phyloP scores from a whole-genome alignment of 768 basidiomycete genomes.

The Podaxis sp. region DNA sequence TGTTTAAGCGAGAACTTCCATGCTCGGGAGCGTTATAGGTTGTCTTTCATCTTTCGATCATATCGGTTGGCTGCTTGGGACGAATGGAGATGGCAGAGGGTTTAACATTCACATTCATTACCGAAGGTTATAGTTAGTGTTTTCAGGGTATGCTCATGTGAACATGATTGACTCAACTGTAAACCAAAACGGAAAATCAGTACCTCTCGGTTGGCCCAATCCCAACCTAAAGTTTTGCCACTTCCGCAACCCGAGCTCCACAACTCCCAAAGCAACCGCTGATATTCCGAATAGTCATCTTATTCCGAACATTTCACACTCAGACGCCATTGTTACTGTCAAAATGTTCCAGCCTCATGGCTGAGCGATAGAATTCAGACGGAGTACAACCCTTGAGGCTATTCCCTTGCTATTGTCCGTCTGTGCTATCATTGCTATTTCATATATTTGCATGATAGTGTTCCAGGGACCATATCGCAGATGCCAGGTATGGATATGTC shows the following conservation, averaged over 20 bases:
- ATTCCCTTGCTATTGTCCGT: not conserved
- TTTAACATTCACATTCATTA: not conserved
- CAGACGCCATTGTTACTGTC: conserved; percentile 3
- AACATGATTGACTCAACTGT: not conserved
- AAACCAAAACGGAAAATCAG: conserved; percentile 5
- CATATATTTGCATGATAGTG: not conserved
- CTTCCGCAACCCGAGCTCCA: conserved; percentile 1
- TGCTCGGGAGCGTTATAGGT: not conserved
- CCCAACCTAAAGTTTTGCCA: not conserved
- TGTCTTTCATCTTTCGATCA: not conserved
- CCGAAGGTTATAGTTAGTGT: not conserved
- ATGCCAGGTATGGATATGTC: conserved; percentile 3
- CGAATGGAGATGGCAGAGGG: not conserved
- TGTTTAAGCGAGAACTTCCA: not conserved
- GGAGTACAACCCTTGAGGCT: not conserved
- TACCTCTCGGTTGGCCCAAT: not conserved
- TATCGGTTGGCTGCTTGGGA: not conserved
- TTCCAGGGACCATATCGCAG: not conserved
- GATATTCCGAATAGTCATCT: not conserved
- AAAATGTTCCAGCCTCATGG: conserved; percentile 13
- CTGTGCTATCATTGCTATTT: not conserved
- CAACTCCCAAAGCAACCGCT: not conserved
- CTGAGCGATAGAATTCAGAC: not conserved
- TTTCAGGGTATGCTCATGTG: not conserved
- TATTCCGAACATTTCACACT: conserved; percentile 10